A percentile compares a stretch with the other conserved stretches of the same genome.
Evolutionary conservation across 371 early-diverging fungal genomes (phyloP).

Genomic region (Rhizopus arrhizus): DNA sequence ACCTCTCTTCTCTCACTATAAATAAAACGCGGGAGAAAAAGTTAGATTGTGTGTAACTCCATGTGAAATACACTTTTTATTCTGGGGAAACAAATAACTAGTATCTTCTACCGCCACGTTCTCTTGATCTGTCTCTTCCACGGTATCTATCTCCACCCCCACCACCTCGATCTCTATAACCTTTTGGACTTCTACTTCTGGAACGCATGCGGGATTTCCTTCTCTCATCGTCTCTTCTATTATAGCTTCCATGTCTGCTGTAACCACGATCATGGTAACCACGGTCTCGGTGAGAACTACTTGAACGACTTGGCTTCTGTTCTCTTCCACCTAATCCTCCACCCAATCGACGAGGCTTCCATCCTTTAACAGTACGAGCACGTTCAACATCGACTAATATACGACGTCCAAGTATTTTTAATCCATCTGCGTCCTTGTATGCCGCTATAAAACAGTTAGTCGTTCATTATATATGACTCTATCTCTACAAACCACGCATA

Average conservation of each 20-base stretch:
- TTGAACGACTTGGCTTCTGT: constrained; percentile 64
- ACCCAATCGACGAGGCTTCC: constrained; percentile 90
- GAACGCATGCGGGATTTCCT: constrained; percentile 47
- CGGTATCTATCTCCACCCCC: constrained; percentile 50
- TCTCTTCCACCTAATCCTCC: constrained; percentile 91
- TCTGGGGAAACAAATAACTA: constrained; percentile 6
- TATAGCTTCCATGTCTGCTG: constrained; percentile 22
- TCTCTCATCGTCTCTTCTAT: constrained; percentile 44
- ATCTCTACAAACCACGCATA: constrained; percentile 66
- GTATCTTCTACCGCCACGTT: constrained; percentile 49
- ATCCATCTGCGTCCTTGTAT: constrained; percentile 88
- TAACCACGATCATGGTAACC: constrained; percentile 31
- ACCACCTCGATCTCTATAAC: constrained; percentile 42
- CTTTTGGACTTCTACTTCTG: constrained; percentile 45
- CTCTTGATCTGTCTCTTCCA: constrained; percentile 55
- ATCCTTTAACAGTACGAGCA: constrained; percentile 94
- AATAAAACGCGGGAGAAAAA: constrained; percentile 1
- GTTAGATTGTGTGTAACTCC: constrained; percentile 5
- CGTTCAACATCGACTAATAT: constrained; percentile 95
- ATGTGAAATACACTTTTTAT: constrained; percentile 5
- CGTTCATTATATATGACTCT: not conserved
- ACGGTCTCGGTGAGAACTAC: constrained; percentile 36
- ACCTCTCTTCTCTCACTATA: not conserved
- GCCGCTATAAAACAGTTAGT: constrained; percentile 57
- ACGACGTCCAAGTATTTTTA: constrained; percentile 83